These are phyloP conservation scores for Candida pseudofarinosa DNA, from an alignment of 805 yeast species.

Conservation along the genomic window DNA sequence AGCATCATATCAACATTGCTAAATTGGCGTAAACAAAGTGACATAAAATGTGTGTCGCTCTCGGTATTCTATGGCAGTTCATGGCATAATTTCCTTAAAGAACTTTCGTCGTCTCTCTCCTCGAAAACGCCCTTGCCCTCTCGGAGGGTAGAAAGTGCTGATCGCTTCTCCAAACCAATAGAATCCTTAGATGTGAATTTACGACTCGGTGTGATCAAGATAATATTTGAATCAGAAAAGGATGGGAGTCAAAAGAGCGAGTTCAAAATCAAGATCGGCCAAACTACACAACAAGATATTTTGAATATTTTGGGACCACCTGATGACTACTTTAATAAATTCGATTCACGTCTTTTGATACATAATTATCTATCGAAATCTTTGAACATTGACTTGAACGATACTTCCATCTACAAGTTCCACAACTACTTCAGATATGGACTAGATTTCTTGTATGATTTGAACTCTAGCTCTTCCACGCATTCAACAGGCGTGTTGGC, in stretches of 20 bases:
- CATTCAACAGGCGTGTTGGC: slow-evolving; percentile 31
- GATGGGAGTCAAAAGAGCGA: slow-evolving; percentile 1
- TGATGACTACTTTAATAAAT: slow-evolving; percentile 45
- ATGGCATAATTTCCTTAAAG: slow-evolving; percentile 20
- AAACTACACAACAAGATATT: slow-evolving; percentile 47
- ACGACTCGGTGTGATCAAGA: slow-evolving; percentile 18
- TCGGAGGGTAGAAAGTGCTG: background rate
- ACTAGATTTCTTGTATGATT: slow-evolving; percentile 49
- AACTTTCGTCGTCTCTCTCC: background rate
- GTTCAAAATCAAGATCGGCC: slow-evolving; percentile 29
- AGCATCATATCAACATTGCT: slow-evolving; percentile 22
- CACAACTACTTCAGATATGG: slow-evolving; percentile 58
- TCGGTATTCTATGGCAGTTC: slow-evolving; percentile 39
- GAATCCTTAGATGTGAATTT: slow-evolving; percentile 14
- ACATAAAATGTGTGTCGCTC: slow-evolving; percentile 34
- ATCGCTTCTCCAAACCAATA: slow-evolving; percentile 5
- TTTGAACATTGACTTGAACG: slow-evolving; percentile 8
- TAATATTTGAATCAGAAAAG: slow-evolving; percentile 10
- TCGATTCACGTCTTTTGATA: slow-evolving; percentile 40
- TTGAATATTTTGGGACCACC: slow-evolving; percentile 53
- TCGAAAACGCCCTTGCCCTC: background rate
- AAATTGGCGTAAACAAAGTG: slow-evolving; percentile 30
- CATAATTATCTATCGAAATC: slow-evolving; percentile 27
- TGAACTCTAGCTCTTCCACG: slow-evolving; percentile 17
- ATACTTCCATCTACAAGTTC: slow-evolving; percentile 27